These are phyloP conservation scores for Centrapalus pauciflorus DNA, from an alignment of 129 eudicot species.

Conservation along the genomic window DNA sequence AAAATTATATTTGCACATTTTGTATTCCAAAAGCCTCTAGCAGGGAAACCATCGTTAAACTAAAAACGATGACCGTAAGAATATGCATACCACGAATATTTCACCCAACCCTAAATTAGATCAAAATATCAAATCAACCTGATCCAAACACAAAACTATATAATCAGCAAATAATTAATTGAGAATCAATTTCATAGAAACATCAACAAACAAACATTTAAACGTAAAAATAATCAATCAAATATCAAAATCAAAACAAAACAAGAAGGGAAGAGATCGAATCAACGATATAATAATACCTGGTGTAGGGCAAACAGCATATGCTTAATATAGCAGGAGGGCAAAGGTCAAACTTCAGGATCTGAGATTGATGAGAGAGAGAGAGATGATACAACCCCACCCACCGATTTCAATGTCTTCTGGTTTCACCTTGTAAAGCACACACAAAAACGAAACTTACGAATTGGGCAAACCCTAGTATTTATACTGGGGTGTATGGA, in stretches of 20 bases:
- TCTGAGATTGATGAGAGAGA: not conserved
- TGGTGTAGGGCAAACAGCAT: constrained; percentile 59
- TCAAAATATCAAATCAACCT: constrained; percentile 2
- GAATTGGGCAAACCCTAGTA: constrained; percentile 15
- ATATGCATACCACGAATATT: not conserved
- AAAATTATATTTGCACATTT: no score
- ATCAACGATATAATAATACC: constrained; percentile 28
- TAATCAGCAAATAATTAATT: not conserved
- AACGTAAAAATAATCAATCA: not conserved
- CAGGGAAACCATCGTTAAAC: not conserved
- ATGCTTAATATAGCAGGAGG: constrained; percentile 50
- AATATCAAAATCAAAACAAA: not conserved
- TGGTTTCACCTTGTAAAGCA: not conserved
- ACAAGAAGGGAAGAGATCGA: not conserved
- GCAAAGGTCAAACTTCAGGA: constrained; percentile 32
- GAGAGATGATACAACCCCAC: constrained; percentile 14
- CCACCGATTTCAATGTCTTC: constrained; percentile 3
- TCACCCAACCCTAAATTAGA: constrained; percentile 2
- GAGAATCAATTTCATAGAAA: not conserved
- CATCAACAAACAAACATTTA: not conserved
- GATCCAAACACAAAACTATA: not conserved
- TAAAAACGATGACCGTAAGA: not conserved
- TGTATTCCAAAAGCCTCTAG: not conserved
- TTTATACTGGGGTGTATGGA: constrained; percentile 17
- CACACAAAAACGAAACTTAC: not conserved